Conservation (phyloP, 2,329 filamentous ascomycete species). For the Neurospora sp. region DNA sequence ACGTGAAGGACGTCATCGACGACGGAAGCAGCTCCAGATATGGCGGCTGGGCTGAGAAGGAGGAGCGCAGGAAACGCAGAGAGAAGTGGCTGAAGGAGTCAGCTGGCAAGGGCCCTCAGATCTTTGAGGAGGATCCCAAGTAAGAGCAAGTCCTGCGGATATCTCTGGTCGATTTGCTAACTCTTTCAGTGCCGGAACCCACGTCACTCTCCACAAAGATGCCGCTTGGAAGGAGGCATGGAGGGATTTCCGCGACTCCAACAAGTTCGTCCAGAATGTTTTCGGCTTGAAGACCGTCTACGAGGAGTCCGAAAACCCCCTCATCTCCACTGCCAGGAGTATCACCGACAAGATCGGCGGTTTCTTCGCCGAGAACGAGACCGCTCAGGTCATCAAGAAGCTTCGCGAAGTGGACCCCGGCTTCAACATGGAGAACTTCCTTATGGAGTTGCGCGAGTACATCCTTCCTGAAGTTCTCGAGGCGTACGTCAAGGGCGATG, state of each 20-base stretch:
- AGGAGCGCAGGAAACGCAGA: slow-evolving; percentile 74
- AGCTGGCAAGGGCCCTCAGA: slow-evolving; percentile 42
- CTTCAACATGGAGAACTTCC: slow-evolving; percentile 91
- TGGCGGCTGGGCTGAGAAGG: slow-evolving; percentile 93
- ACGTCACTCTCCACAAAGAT: slow-evolving; percentile 92
- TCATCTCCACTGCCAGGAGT: slow-evolving; percentile 84
- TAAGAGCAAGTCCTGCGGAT: slow-evolving; percentile 37
- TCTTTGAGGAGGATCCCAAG: slow-evolving; percentile 77
- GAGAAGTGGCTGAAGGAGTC: slow-evolving; percentile 57
- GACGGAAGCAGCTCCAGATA: slow-evolving; percentile 94
- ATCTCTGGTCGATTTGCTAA: slow-evolving; percentile 23
- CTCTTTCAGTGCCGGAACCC: slow-evolving; percentile 69
- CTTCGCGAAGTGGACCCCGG: slow-evolving; percentile 91
- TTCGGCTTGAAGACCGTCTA: slow-evolving; percentile 82
- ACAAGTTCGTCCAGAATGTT: slow-evolving; percentile 76
- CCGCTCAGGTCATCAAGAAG: slow-evolving; percentile 93
- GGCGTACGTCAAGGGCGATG: slow-evolving; percentile 94
- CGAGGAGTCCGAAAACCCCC: slow-evolving; percentile 93
- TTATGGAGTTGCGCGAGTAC: slow-evolving; percentile 93
- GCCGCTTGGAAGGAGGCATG: slow-evolving; percentile 98
- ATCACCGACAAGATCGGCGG: slow-evolving; percentile 89
- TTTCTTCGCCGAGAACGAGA: slow-evolving; percentile 98
- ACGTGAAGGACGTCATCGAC: slow-evolving; percentile 91
- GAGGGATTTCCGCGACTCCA: slow-evolving; percentile 87
- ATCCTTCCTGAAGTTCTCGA: slow-evolving; percentile 95